Percentiles rank a stretch among this genome's conserved stretches.
Evolutionary conservation across 805 yeast genomes (phyloP).

Genomic region (Candida ipomoeae): DNA sequence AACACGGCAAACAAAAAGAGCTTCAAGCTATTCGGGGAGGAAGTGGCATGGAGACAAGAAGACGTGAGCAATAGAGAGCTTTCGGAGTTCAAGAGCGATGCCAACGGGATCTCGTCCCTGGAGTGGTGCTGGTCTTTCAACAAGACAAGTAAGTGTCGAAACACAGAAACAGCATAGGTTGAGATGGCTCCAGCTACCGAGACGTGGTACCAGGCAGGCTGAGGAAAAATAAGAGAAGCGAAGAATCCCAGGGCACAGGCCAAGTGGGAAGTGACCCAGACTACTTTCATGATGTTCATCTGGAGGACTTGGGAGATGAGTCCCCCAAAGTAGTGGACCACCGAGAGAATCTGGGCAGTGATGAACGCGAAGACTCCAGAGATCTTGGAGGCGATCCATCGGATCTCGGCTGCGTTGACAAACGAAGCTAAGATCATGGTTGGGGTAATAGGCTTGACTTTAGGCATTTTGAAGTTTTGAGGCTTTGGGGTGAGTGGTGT

Average conservation of each 20-base stretch:
- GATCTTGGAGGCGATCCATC: background rate
- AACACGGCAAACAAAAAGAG: constrained; percentile 25
- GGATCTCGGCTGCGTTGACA: constrained; percentile 11
- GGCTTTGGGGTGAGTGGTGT: background rate
- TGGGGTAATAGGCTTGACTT: constrained; percentile 15
- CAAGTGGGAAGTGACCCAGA: constrained; percentile 14
- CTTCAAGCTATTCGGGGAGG: constrained; percentile 20
- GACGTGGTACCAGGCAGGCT: constrained; percentile 8
- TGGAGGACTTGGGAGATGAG: background rate
- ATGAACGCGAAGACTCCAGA: background rate
- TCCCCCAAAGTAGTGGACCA: background rate
- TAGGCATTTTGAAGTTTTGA: constrained; percentile 6
- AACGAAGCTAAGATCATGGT: constrained; percentile 11
- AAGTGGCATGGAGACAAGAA: constrained; percentile 19
- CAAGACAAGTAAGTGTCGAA: constrained; percentile 10
- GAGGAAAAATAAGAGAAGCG: constrained; percentile 3
- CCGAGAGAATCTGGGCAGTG: background rate
- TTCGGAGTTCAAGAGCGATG: constrained; percentile 25
- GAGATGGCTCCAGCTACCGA: constrained; percentile 14
- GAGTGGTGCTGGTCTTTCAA: constrained; percentile 1
- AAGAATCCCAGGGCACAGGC: constrained; percentile 12
- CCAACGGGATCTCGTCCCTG: constrained; percentile 17
- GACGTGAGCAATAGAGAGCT: constrained; percentile 24
- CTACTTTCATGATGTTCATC: constrained; percentile 8
- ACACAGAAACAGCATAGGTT: constrained; percentile 13